Percentiles rank a stretch among this genome's conserved stretches.
phyloP scores from a whole-genome alignment of 176 grass and related monocot genomes.

The Rhynchospora pubera region DNA sequence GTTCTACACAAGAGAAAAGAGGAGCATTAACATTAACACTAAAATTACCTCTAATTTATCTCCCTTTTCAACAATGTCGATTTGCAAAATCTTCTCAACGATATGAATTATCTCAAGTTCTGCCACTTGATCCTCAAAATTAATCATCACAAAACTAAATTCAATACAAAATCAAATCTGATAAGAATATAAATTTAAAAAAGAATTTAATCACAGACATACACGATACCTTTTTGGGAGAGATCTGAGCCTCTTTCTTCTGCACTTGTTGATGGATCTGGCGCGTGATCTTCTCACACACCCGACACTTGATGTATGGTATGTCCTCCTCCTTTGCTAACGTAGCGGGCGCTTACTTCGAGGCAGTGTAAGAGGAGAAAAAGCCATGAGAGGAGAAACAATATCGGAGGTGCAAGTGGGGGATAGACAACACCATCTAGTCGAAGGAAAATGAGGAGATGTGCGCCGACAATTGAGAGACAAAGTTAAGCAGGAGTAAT shows the following conservation, averaged over 20 bases:
- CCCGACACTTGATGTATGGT: too few species aligned
- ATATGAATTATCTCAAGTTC: slow-evolving; percentile 96
- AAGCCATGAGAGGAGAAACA: too few species aligned
- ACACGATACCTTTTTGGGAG: slow-evolving; percentile 54
- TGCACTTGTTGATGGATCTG: slow-evolving; percentile 68
- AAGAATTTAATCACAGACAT: neutral
- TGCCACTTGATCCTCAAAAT: slow-evolving; percentile 40
- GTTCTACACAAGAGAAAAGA: neutral
- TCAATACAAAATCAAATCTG: neutral
- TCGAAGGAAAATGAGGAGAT: too few species aligned
- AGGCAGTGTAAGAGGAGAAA: too few species aligned
- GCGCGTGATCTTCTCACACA: slow-evolving; percentile 73
- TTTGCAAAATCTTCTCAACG: slow-evolving; percentile 74
- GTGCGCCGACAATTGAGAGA: too few species aligned
- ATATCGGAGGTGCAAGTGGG: too few species aligned
- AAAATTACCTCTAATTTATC: slow-evolving; percentile 61
- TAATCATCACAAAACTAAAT: slow-evolving; percentile 8
- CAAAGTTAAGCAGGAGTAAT: too few species aligned
- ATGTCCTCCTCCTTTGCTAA: too few species aligned
- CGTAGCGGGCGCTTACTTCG: too few species aligned
- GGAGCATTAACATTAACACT: neutral
- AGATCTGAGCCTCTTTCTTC: slow-evolving; percentile 45
- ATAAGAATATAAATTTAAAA: neutral
- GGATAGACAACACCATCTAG: too few species aligned
- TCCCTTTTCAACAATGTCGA: slow-evolving; percentile 87